Percentiles rank a stretch among this genome's conserved stretches.
These are phyloP conservation scores for Pseudonitzschia delicatissima DNA, from an alignment of 108 stramenopile genomes.

Conservation along the genomic window DNA sequence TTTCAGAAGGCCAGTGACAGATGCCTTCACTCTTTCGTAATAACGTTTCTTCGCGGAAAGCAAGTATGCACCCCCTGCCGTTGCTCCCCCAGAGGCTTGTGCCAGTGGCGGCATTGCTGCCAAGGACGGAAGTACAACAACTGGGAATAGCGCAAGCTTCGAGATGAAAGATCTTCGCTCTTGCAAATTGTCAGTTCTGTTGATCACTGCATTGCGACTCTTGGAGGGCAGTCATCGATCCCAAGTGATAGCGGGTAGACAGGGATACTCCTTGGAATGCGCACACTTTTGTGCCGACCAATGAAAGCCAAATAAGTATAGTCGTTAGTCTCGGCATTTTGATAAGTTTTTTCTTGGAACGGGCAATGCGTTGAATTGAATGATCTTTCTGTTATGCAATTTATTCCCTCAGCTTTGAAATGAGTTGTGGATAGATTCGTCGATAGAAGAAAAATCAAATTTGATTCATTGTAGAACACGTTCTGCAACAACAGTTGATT, in stretches of 20 bases:
- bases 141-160: not conserved
- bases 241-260: not conserved
- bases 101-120: not conserved
- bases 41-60: conserved; percentile 86
- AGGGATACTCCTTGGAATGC: conserved; percentile 3
- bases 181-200: not conserved
- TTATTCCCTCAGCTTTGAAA: too few species aligned
- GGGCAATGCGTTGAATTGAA: too few species aligned
- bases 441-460: too few species aligned
- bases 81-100: conserved; percentile 76
- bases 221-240: conserved; percentile 1
- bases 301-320: not conserved
- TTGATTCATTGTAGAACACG: too few species aligned
- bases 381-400: not conserved
- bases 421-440: too few species aligned
- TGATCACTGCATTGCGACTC: not conserved
- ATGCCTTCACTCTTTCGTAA: conserved; percentile 76
- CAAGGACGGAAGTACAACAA: conserved; percentile 2
- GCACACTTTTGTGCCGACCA: not conserved
- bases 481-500: too few species aligned
- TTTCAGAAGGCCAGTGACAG: conserved; percentile 57
- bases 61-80: conserved; percentile 81
- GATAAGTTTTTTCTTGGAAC: not conserved
- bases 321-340: not conserved
- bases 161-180: not conserved